Evolutionary conservation across 225 moss, liverwort and hornwort genomes (phyloP).

Genomic region (Pseudoscleropodium purum): DNA sequence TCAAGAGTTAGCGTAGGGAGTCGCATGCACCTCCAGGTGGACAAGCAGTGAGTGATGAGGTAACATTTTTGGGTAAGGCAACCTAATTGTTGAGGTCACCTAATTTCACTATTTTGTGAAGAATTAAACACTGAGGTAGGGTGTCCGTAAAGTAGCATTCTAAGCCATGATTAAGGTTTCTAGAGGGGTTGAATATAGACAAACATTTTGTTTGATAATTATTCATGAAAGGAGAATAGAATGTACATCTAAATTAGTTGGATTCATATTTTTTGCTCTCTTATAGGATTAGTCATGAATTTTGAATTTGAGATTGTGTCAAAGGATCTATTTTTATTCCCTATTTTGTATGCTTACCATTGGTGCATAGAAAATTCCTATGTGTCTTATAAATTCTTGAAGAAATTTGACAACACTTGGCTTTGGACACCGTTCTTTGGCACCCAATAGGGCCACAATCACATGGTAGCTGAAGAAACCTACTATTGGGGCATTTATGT

Average conservation of each 20-base stretch:
- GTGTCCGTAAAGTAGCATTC: accelerated
- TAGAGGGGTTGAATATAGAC: background rate
- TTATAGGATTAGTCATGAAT: too few relatives aligned
- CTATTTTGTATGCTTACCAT: background rate
- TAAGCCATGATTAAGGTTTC: too few relatives aligned
- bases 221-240: background rate
- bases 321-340: accelerated
- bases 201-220: background rate
- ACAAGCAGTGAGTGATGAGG: accelerated
- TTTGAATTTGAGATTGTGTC: background rate
- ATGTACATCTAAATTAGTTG: background rate
- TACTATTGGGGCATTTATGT: too few relatives aligned
- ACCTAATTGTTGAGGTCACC: background rate
- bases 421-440: too few relatives aligned
- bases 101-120: background rate
- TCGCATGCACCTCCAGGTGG: accelerated
- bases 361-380: background rate
- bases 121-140: background rate
- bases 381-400: background rate
- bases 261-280: background rate
- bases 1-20: background rate
- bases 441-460: too few relatives aligned
- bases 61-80: background rate
- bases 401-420: too few relatives aligned
- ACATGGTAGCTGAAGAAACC: too few relatives aligned